Evolutionary conservation across 108 stramenopile genomes (phyloP).

Genomic region (Fistulifera solaris): DNA sequence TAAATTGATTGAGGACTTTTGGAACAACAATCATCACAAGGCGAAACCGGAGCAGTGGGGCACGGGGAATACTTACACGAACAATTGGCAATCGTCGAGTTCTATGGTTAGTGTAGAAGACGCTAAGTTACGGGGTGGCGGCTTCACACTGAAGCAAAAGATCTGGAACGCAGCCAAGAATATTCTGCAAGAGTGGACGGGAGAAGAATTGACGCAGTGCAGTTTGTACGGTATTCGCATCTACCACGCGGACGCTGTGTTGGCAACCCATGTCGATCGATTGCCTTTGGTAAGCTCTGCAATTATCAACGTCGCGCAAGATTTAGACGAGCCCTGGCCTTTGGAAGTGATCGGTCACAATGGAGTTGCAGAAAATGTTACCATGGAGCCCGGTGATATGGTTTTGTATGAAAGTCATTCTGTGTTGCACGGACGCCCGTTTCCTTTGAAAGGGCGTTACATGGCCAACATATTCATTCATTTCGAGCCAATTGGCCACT

Average conservation of each 20-base stretch:
- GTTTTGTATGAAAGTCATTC: conserved; percentile 81
- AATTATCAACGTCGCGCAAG: conserved; percentile 75
- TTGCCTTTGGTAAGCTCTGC: conserved; percentile 71
- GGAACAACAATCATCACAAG: conserved; percentile 34
- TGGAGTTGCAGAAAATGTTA: conserved; percentile 81
- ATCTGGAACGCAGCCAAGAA: conserved; percentile 46
- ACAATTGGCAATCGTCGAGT: conserved; percentile 27
- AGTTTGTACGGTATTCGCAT: conserved; percentile 75
- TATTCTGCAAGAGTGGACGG: conserved; percentile 75
- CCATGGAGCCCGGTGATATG: conserved; percentile 87
- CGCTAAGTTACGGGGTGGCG: conserved; percentile 26
- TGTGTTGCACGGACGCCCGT: conserved; percentile 86
- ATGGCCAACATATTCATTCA: conserved; percentile 87
- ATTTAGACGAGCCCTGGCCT: conserved; percentile 82
- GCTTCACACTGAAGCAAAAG: conserved; percentile 32
- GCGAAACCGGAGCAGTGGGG: conserved; percentile 38
- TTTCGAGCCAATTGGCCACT: conserved; percentile 67
- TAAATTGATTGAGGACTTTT: conserved; percentile 29
- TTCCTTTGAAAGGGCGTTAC: conserved; percentile 64
- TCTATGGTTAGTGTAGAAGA: conserved; percentile 18
- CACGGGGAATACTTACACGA: conserved; percentile 32
- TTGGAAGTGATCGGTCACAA: conserved; percentile 81
- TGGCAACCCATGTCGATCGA: conserved; percentile 75
- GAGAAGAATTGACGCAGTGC: conserved; percentile 53
- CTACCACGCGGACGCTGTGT: conserved; percentile 58